Base-by-base conservation (phyloP, 768 basidiomycete genomes). In the Exsudoporus frostii region DNA sequence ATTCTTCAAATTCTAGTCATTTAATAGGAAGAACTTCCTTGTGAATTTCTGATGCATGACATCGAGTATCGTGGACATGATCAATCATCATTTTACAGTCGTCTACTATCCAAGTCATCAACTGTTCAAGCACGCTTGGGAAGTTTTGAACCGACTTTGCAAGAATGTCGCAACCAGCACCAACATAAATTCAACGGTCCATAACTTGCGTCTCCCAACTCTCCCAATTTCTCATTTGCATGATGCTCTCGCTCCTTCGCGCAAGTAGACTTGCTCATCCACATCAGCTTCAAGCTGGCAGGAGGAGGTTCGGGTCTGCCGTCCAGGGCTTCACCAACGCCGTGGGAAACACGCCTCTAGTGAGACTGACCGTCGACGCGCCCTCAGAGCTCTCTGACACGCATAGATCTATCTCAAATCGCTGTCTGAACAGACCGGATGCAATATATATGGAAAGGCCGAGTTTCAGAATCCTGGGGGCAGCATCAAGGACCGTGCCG, bases 381-480 rank as follows among this genome's bases (percentile, higher is more conserved):
- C 7, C 13, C 7, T 15, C 22, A 7, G 13, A n/a, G 22, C 10
- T 24, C 44, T 53, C 45, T 51, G 24, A 69, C 38, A 5, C 19
- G 4, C 66, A 17, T 24, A 97, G 93, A 94, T 98, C 54, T 83
- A 85, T 58, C 78, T 98, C 48, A 85, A 90, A 69, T 72, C 73
- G 14, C 77, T 97, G 8, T 97, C 92, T 10, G 84, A 92, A 59
- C 82, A 81, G 66, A 91, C 85, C 1, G 94, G 93, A 15, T 84
- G 83, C 50, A 81, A 82, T 48, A 92, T 98, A 55, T 85, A 86
- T 44, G 95, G 90, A n/a, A 98, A 99, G 69, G 92, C 97, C 19
- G 97, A 99, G 73, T 95, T 97, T 66, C 94, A 97, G 74, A 98
- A 98, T 65, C 97, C 97, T 0, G 97, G 97, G 6, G 96, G 96